Evolutionary conservation across 1,284 basidiomycete genomes (phyloP), one percentile per base, ranked within the genome.

Genomic region (Rhodotorula sp.): DNA sequence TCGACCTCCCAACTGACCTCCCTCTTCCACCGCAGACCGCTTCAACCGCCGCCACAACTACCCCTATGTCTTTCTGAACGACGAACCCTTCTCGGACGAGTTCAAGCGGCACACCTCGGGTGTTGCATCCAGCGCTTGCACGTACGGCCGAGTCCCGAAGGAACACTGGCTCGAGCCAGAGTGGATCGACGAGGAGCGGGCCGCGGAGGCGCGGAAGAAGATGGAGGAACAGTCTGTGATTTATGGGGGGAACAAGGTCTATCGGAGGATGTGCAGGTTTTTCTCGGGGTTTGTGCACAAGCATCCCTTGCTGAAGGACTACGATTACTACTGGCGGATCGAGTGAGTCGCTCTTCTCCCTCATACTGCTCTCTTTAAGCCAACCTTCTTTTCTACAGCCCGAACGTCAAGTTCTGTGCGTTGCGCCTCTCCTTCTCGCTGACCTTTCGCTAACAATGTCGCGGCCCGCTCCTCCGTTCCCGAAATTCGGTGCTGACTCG

Each of bases 281-380:
- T 18, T 11, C 34, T 16, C 15, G 26, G 64, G 68, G 52, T 70
- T 57, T 65, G 75, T 73, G 55, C 69, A 59, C 54, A 58, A 64
- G 20, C 71, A 73, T n/a, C 48, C 55, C n/a, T 53, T 75, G 5
- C 47, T 75, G 16, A 28, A 47, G n/a, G n/a, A 51, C n/a, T 75
- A 73, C 82, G 89, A 87, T 76, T 98, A 94, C 81, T 98, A 97
- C 82, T 97, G 94, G 94, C 87, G 88, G 77, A 86, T 92, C 79
- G 85, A 86, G 84, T 60, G 48, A 13, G 59, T 51, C 34, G 9
- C 22, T 4, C 24, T 18, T 15, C 48, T 40, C 11, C 10, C 55
- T 57, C 37, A n/a, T 20, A 24, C 30, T 34, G 11, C 2, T 9
- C 2, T 13, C 13, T 40, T 28, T 34, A 34, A n/a, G n/a, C n/a